Evolutionary conservation across 2,329 filamentous ascomycete species (phyloP).

Genomic region (Colletotrichum eleusines): DNA sequence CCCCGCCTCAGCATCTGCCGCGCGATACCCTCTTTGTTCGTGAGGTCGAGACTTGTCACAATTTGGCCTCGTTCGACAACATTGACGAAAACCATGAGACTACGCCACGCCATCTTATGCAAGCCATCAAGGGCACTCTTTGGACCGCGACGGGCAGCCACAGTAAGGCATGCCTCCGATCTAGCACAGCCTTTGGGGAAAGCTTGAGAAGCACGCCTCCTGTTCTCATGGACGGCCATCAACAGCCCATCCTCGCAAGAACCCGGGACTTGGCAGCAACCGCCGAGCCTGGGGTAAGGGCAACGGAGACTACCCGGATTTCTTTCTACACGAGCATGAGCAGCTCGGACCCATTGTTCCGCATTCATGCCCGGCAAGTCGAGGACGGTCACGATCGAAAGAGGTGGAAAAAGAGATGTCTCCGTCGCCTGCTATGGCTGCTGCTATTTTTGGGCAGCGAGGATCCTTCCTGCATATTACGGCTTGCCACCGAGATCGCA

Average conservation of each 20-base stretch:
- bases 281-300: no score
- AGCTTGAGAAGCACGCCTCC: neutral
- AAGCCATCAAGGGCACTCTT: neutral
- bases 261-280: constrained; percentile 4
- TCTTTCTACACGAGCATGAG: constrained; percentile 19
- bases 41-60: neutral
- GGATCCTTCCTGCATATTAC: neutral
- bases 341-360: constrained; percentile 12
- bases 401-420: neutral
- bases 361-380: constrained; percentile 14
- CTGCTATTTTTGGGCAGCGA: neutral
- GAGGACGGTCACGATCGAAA: constrained; percentile 21
- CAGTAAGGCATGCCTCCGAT: neutral
- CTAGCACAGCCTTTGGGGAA: neutral
- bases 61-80: neutral
- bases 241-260: neutral
- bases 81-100: constrained; percentile 3
- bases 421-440: neutral
- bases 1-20: neutral
- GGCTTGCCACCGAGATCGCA: constrained; percentile 2
- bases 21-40: neutral
- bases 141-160: neutral
- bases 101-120: neutral
- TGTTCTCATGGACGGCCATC: neutral
- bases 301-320: neutral